Base-by-base conservation (phyloP, 73 alveolate species). In the Breviolum minutum region DNA sequence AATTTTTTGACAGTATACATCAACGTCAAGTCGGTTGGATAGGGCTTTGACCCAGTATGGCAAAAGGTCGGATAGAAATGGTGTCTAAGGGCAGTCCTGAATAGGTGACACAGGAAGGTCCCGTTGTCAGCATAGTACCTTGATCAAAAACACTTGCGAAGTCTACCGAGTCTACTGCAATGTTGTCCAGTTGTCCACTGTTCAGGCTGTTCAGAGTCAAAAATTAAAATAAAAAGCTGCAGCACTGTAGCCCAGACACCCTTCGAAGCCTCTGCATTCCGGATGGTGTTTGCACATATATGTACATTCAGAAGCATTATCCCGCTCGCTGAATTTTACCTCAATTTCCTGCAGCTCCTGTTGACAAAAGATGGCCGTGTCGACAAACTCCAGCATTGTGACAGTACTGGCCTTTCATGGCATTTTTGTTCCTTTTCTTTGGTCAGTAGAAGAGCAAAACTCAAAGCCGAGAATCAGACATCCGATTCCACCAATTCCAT, bases 211-310 rank as follows among this genome's bases (percentile, higher is more conserved):
- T 40, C 54, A 40, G 54, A 40, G 54, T 40, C 54, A 40, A 40
- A 40, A 40, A 40, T 2, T 2, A 40, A 40, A 40, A 40, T 40
- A 40, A 40, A 40, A 40, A 40, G 54, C 54, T 40, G 54, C 54
- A 40, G 54, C 54, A 40, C 54, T 79, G 87, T 66, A 79, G 87
- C 87, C 87, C 63, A 79, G 20, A 32, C 14, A 32, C 87, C 66
- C 87, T 79, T 79, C 87, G 48, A 79, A 79, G 17, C 87, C 87
- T 79, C 30, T 79, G 66, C 87, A 79, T 8, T 79, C 87, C 11
- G 63, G 66, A 6, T 64, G 87, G 20, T 32, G 87, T 27, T 79
- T 79, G 87, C 87, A 79, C 87, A 32, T 63, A 79, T 29, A 79
- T 8, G 87, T 79, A 27, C 87, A 79, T 79, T 29, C 87, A 12